phyloP scores from a whole-genome alignment of 1,284 basidiomycete genomes.

The Xanthoconium separans region DNA sequence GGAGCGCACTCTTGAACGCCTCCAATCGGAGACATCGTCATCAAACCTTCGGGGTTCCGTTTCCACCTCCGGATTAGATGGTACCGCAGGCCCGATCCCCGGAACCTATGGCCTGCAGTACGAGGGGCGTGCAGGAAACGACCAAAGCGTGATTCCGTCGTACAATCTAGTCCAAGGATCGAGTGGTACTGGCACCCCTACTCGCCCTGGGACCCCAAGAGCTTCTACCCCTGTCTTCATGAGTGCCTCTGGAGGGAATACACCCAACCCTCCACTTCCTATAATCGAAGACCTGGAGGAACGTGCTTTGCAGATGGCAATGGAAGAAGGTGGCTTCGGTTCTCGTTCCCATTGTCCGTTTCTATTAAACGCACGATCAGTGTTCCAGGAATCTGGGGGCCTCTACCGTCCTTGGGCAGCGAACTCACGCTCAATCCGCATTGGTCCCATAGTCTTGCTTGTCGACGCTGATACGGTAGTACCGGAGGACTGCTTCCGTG shows the following conservation, averaged over 20 bases:
- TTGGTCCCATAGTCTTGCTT: constrained; percentile 68
- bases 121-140: constrained; percentile 29
- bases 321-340: constrained; percentile 53
- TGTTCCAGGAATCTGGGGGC: constrained; percentile 53
- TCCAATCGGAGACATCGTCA: constrained; percentile 33
- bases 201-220: constrained; percentile 23
- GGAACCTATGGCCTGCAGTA: constrained; percentile 32
- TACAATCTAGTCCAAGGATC: constrained; percentile 9
- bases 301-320: constrained; percentile 59
- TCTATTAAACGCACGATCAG: constrained; percentile 12
- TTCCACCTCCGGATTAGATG: constrained; percentile 22
- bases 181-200: constrained; percentile 25
- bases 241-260: constrained; percentile 8
- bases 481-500: constrained; percentile 81
- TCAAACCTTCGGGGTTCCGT: constrained; percentile 23
- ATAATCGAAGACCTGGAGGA: constrained; percentile 65
- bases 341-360: background rate
- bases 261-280: constrained; percentile 12
- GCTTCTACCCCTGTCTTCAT: constrained; percentile 13
- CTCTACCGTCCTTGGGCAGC: constrained; percentile 64
- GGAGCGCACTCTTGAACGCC: constrained; percentile 44
- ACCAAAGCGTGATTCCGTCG: constrained; percentile 22
- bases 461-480: constrained; percentile 86
- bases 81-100: constrained; percentile 16
- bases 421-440: constrained; percentile 55